Base-by-base conservation (phyloP, 169 alveolate species). In the Cryptosporidium tyzzeri region DNA sequence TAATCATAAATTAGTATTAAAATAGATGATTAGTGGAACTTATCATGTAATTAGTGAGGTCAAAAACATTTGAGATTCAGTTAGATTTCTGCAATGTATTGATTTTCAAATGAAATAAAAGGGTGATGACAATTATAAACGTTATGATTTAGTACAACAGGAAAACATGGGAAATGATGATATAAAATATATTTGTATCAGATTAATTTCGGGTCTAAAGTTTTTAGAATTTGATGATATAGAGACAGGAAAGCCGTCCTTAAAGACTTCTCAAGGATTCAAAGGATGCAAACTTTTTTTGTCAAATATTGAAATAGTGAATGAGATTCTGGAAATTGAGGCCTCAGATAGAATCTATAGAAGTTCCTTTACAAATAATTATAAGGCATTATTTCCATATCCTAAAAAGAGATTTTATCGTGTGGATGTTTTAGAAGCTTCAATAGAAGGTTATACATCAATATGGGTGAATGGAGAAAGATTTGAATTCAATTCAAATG, bases 401-500 rank as follows among this genome's bases (percentile, higher is more conserved):
- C 39, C 53, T n/a, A 41, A 80, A 3, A 80, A 62, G 23, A 80
- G 89, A 41, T 29, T 44, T 35, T 80, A 80, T 37, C 71, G 89
- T 41, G 89, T 80, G n/a, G 89, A 80, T 80, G 89, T 80, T 41
- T 80, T 80, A 41, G 89, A 80, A 50, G 89, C 89, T 31, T 41
- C 89, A 41, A 23, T 80, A 29, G 89, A 80, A 62, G 89, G 89
- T 14, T 80, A 80, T 65, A 80, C 80, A 21, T 80, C 75, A 26
- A 80, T 80, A 31, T 80, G 89, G 89, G 89, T 80, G 31, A 80
- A 80, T 62, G 89, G 89, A 9, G 89, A 80, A 67, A 80, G 39
- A 65, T 80, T 80, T 48, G 73, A 62, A 59, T 80, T 80, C 21
- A 37, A 80, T 8, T 10, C 89, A 26, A 44, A 65, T 8, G 89